Conservation (phyloP, 331 rosid species). For the Prunus yedoensis region DNA sequence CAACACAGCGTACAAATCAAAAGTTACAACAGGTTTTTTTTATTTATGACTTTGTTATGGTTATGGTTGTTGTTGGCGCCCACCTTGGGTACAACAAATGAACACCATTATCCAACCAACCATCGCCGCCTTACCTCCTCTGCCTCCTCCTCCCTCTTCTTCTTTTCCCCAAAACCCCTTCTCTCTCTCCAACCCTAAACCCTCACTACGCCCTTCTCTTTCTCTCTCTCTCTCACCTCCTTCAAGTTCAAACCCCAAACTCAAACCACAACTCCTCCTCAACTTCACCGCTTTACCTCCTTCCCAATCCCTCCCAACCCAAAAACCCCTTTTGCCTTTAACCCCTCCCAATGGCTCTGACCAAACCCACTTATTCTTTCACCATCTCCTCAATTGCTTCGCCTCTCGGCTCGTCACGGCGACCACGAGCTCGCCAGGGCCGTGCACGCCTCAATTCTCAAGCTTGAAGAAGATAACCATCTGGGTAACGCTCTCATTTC, state of each 20-base stretch:
- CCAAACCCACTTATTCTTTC: slow-evolving; percentile 8
- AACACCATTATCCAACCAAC: slow-evolving; percentile 23
- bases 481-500: slow-evolving; percentile 53
- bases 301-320: slow-evolving; percentile 23
- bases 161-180: slow-evolving; percentile 5
- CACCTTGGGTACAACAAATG: slow-evolving; percentile 21
- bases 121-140: slow-evolving; percentile 4
- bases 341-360: slow-evolving; percentile 11
- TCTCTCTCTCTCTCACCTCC: slow-evolving; percentile 19
- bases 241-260: slow-evolving; percentile 18
- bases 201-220: slow-evolving; percentile 18
- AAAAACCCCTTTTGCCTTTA: slow-evolving; percentile 13
- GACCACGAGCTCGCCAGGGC: slow-evolving; percentile 51
- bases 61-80: slow-evolving; percentile 21
- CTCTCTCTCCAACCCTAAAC: slow-evolving; percentile 9
- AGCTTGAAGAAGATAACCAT: slow-evolving; percentile 41
- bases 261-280: slow-evolving; percentile 21
- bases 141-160: background rate
- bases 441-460: slow-evolving; percentile 54
- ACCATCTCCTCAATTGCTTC: slow-evolving; percentile 40
- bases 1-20: too few relatives aligned
- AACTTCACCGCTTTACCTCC: slow-evolving; percentile 26
- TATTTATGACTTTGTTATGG: background rate
- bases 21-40: too few relatives aligned
- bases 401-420: slow-evolving; percentile 40